Base-by-base conservation (phyloP, 192 early-diverging fungal genomes). In the Backusella sp. region DNA sequence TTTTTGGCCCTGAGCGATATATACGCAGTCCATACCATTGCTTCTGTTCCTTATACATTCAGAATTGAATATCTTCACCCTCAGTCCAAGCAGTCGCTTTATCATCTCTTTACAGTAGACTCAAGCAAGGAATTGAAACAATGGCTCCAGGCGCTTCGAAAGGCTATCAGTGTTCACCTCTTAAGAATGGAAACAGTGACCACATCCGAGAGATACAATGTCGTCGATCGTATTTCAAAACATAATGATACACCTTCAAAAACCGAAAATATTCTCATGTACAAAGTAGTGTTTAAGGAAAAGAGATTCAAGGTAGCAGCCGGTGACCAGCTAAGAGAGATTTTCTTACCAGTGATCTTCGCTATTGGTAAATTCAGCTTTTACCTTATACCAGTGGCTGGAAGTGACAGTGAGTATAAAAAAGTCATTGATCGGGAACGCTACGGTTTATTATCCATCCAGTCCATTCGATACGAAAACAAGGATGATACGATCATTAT, bases 291-390 rank as follows among this genome's bases (percentile, higher is more conserved):
- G 0, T 75, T 49, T 21, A 79, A 72, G 26, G 68, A 75, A 26
- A 74, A 67, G 23, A 52, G 30, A 5, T 39, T 26, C 19, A 71
- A 70, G 30, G n/a, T 34, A 11, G 52, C 37, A 1, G 32, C 30
- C 0, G 37, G n/a, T 26, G 39, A 69, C 35, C 35, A 41, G 8
- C 35, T 36, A 23, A 77, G 73, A 36, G 80, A 82, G 28, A 15
- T 76, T 1, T 82, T 75, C 42, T 5, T 26, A 19, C 42, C 65
- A 7, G 70, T 82, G 8, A 35, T 75, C 4, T 49, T 82, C 14
- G 80, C 76, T 6, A 71, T 82, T 46, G 80, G 80, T 30, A 75
- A 76, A 39, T 75, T 73, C 37, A 82, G 76, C 30, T 49, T 82
- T 28, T 82, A 82, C 26, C 14, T 82, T 1, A 59, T 78, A 32